Evolutionary conservation across 345 rosid species (phyloP), one percentile per base, ranked within the genome.

Genomic region (Linum trigynum): DNA sequence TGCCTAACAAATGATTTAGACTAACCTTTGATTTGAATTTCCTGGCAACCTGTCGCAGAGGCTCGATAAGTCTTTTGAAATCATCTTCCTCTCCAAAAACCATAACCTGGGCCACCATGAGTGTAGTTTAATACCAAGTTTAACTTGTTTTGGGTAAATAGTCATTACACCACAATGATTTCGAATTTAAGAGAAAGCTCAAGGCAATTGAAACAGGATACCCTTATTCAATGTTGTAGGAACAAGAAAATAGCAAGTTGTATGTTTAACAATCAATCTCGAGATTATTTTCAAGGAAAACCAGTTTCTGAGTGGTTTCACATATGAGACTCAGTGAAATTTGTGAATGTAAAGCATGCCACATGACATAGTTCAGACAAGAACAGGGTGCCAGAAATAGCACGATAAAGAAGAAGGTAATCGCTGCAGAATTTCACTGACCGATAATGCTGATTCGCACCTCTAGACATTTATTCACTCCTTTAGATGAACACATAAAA

Each of bases 21-120:
- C 61, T 3, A 66, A 88, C 98, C 95, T 84, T 76, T 5, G 75
- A 67, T 76, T 80, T 84, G 84, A 88, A 86, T 66, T 79, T 89
- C 69, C 85, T 84, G 36, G 98, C 96, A 70, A 84, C 69, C 68
- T 77, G 77, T 76, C 82, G 87, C 59, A 88, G 91, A 70, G 82
- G 78, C 77, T 76, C 77, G 23, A 70, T 76, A 64, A 85, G 82
- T 55, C 71, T 79, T 73, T 80, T 64, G 67, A 86, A 79, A 38
- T 85, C 90, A 67, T 84, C 87, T 67, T 77, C 81, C 41, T 79
- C 68, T n/a, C 87, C 80, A 72, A 91, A 88, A 71, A 88, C 57
- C 67, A 82, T 77, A 71, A 85, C 84, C 98, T 91, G 80, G 67
- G 71, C 6, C 61, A 66, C 39, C 61, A 70, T 10, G 10, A 5